Evolutionary conservation across 805 yeast species (phyloP), one percentile per base, ranked within the genome.

Genomic region (Candida orba): DNA sequence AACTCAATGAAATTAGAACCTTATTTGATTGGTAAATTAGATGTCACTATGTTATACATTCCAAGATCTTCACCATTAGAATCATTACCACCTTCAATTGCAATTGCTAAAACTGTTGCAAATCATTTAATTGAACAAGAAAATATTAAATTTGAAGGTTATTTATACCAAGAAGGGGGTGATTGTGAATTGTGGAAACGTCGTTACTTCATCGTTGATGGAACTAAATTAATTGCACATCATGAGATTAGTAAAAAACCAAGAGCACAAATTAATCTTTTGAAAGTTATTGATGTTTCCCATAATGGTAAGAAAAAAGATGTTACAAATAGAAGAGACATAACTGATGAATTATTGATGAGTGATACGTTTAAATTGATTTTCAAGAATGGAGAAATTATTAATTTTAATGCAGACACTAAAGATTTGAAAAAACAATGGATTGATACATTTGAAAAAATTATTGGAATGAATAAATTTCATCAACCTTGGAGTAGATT

Each of bases 141-240:
- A 50, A 39, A 51, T 6, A 52, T 68, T 17, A 43, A 40, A 2
- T 66, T 67, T 54, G 82, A 84, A 57, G 97, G 97, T 0, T 81
- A 68, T 55, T 66, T 91, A 65, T 78, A 79, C 53, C 98, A 90
- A 64, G 87, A 83, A 56, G 98, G 98, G 17, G 97, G 97, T 9
- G 98, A 90, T 65, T 76, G 93, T 52, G 75, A 72, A 14, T 39
- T 56, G 29, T 78, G 90, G 79, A 77, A 84, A 52, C 76, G 84
- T 51, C 72, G 97, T 45, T 86, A 64, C 64, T 88, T 82, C 66
- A 80, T 75, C 50, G 68, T 90, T n/a, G 68, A 74, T 37, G 95
- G 91, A 0, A 73, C 79, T 8, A 76, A 79, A 31, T 66, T 90
- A 52, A 70, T 80, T 42, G 96, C 96, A 0, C 86, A 82, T 57